Evolutionary conservation across 352 stramenopile species (phyloP), one percentile per base, ranked within the genome.

Genomic region (Phytophthora cajani): DNA sequence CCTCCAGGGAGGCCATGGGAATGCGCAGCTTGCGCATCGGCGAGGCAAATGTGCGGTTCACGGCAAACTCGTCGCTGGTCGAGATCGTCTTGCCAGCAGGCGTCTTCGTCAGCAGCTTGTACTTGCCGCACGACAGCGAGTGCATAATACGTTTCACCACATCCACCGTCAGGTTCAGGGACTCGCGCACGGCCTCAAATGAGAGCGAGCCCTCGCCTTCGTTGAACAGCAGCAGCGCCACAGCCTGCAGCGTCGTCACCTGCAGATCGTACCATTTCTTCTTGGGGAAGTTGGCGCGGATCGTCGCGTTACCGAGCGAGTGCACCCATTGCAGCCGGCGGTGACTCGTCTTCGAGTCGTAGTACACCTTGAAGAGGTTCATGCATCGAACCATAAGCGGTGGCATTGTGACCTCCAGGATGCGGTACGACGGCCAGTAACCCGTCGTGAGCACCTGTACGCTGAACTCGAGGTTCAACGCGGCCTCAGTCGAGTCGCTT

Each of bases 391-490:
- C 82, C 85, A 99, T 95, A 33, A 94, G 85, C 44, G 87, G 88
- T 2, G 98, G 98, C 66, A 99, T 88, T 38, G 86, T 91, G 71
- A 99, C 88, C 74, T 99, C 95, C 16, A 99, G 80, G 38, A 94
- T 91, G 73, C 98, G 98, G 84, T 99, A 99, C 14, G 97, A 97
- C 38, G 98, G 98, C 98, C 98, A 99, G 81, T 99, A 99, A 16
- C 98, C 97, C 17, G 97, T 99, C 7, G 98, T 99, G 49, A 99
- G 81, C 25, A 99, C 97, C 76, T 99, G 96, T 9, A 99, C 97
- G 58, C 83, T 93, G 70, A 99, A 99, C 60, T 99, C 97, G 25
- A 99, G 82, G 65, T 89, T 79, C 38, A 81, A 59, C 17, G 63
- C 67, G 16, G 74, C 74, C 46, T 93, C 82, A 17, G 71, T 75